Conservation (phyloP, 2,329 filamentous ascomycete genomes). For the Fonsecaea erecta region DNA sequence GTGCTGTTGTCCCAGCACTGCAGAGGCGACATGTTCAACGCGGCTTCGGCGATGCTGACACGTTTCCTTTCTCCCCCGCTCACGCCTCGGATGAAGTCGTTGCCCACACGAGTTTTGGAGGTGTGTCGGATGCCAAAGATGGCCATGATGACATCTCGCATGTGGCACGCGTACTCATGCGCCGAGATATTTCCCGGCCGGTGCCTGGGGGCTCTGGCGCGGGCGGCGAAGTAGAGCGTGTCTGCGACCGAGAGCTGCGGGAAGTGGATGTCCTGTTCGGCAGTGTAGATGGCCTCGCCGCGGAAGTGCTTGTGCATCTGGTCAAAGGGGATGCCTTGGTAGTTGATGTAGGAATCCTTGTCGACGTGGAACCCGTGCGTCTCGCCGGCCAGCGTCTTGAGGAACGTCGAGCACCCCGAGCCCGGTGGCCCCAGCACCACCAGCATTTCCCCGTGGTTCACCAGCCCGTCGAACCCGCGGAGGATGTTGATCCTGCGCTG, state of each 20-base stretch:
- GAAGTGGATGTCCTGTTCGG: constrained; percentile 82
- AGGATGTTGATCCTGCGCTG: constrained; percentile 63
- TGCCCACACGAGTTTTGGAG: constrained; percentile 54
- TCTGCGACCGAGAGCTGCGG: constrained; percentile 70
- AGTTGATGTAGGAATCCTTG: constrained; percentile 74
- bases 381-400: constrained; percentile 83
- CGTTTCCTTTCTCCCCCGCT: constrained; percentile 66
- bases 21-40: constrained; percentile 51
- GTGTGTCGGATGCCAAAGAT: constrained; percentile 58
- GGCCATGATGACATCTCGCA: constrained; percentile 53
- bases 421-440: constrained; percentile 50
- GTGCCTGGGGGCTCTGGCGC: constrained; percentile 55
- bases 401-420: constrained; percentile 74
- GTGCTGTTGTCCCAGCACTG: constrained; percentile 56
- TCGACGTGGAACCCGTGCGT: constrained; percentile 79
- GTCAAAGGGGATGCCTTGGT: constrained; percentile 63
- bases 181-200: constrained; percentile 48
- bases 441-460: constrained; percentile 44
- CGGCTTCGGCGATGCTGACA: constrained; percentile 63
- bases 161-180: constrained; percentile 49
- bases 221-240: constrained; percentile 61
- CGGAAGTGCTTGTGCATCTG: constrained; percentile 71
- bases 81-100: constrained; percentile 67
- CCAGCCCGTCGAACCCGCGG: constrained; percentile 36
- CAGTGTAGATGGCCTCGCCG: constrained; percentile 82